Base-by-base conservation (phyloP, 805 yeast species). In the Starmera pachycereana region DNA sequence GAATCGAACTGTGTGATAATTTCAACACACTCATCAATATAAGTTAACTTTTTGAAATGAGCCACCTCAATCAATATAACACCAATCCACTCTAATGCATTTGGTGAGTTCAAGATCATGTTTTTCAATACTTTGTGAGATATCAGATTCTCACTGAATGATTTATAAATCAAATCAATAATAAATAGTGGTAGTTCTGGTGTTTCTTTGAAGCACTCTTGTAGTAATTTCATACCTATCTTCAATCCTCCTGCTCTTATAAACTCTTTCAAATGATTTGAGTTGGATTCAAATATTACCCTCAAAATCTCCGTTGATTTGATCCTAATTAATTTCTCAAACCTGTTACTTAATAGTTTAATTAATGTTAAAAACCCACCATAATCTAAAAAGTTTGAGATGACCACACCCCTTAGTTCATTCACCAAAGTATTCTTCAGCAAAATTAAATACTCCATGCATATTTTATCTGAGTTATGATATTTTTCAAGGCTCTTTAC, bases 191-290 rank as follows among this genome's bases (percentile, higher is more conserved):
- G 63, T 40, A 68, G 59, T 13, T 55, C 59, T 0, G 69, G 71
- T 4, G 60, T 50, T 1, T 55, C 35, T 37, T 64, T 69, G 40
- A 60, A 67, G 40, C 69, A 71, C 39, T 66, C 75, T 41, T 70
- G 72, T 3, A 70, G 58, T 37, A 71, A 61, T 33, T 63, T 60
- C 3, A 72, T 50, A 16, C 65, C 49, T 4, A 62, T 57, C 31
- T 62, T 58, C 18, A 71, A 49, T 0, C 74, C 73, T 4, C 76
- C 76, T 38, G 67, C 57, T 4, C 72, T 64, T 5, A 70, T 60
- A 43, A 70, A 66, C 61, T 62, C 57, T 4, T 63, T 53, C 11
- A 69, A 44, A 2, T 69, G 63, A 19, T 45, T 48, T 12, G 61
- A 63, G 9, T 50, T 46, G 10, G 14, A 3, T n/a, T 54, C 46